Evolutionary conservation across 2,329 filamentous ascomycete genomes (phyloP), one percentile per base, ranked within the genome.

Genomic region (Furcasterigmium sp.): DNA sequence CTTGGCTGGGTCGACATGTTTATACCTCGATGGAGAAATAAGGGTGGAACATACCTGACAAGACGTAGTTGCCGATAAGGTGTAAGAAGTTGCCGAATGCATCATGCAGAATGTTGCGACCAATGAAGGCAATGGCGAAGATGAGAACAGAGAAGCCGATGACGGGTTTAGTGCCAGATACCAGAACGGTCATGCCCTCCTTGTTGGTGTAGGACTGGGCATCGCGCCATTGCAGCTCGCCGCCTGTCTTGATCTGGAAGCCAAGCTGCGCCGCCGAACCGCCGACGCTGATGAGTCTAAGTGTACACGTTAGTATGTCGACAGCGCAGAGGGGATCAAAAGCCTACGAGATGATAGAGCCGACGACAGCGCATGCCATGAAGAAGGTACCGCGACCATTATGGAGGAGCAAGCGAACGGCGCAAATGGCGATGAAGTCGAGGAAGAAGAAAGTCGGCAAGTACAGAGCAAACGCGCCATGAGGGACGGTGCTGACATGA

Each of bases 401-500:
- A 39, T 58, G 54, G 37, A 65, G 54, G 3, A 64, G 50, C 2
- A 62, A 48, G 7, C 61, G 53, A 32, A 64, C 53, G 21, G 60
- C 18, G 11, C 64, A 46, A 3, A 65, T 51, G 5, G 64, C 48
- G 6, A 56, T 37, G 1, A 59, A 47, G 17, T 65, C 63, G 30
- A 65, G 61, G 4, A 54, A 52, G 43, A 63, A 63, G 43, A 65
- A 65, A 3, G 62, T 62, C 10, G 58, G 54, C 18, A 57, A 56
- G 48, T 59, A 65, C 1, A 52, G 54, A 8, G 55, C 18, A 42
- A 65, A 46, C 25, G 59, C 52, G n/a, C 51, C 50, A 3, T 52
- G 44, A 1, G 59, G 53, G n/a, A 65, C 44, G 6, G 62, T 57
- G 6, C 47, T 49, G 17, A 56, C 46, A 23, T 65, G 59, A 26